These are phyloP conservation scores for Lachnellula cervina DNA, from an alignment of 2,329 filamentous ascomycete genomes.

Conservation along the genomic window DNA sequence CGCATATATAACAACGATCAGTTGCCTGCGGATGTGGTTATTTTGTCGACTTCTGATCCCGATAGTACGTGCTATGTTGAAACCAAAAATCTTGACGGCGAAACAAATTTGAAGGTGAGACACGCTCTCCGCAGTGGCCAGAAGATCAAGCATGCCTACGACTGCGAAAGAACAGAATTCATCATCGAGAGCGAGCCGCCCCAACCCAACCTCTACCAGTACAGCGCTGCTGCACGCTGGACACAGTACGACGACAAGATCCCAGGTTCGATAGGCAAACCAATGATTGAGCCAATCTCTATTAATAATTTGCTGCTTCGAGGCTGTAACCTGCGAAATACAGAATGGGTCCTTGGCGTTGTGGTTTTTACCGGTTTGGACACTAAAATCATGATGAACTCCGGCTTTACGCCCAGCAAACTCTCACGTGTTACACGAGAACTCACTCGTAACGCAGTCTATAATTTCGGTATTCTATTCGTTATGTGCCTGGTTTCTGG, in stretches of 20 bases:
- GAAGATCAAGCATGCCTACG: conserved; percentile 76
- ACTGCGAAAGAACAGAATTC: conserved; percentile 88
- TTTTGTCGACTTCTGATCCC: conserved; percentile 86
- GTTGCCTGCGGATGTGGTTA: conserved; percentile 86
- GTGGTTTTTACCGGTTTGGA: conserved; percentile 93
- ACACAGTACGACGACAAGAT: conserved; percentile 46
- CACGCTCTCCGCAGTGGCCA: conserved; percentile 84
- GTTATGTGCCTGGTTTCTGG: conserved; percentile 83
- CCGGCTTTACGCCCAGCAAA: conserved; percentile 91
- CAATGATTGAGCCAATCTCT: conserved; percentile 87
- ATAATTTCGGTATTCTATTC: conserved; percentile 89
- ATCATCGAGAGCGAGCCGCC: conserved; percentile 83
- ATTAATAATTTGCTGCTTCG: conserved; percentile 94
- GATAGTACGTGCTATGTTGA: conserved; percentile 97
- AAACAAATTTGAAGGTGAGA: conserved; percentile 95
- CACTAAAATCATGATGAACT: conserved; percentile 99
- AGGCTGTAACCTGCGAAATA: conserved; percentile 90
- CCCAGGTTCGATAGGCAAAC: conserved; percentile 49
- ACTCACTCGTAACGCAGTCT: conserved; percentile 94
- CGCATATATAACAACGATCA: conserved; percentile 95
- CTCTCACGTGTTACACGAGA: conserved; percentile 85
- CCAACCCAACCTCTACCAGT: conserved; percentile 92
- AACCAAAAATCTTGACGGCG: conserved; percentile 95
- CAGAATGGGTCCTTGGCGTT: conserved; percentile 89
- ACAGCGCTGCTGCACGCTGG: conserved; percentile 88